These are phyloP conservation scores for Apiotrichum gamsii DNA, from an alignment of 1,284 basidiomycete species.

Conservation along the genomic window DNA sequence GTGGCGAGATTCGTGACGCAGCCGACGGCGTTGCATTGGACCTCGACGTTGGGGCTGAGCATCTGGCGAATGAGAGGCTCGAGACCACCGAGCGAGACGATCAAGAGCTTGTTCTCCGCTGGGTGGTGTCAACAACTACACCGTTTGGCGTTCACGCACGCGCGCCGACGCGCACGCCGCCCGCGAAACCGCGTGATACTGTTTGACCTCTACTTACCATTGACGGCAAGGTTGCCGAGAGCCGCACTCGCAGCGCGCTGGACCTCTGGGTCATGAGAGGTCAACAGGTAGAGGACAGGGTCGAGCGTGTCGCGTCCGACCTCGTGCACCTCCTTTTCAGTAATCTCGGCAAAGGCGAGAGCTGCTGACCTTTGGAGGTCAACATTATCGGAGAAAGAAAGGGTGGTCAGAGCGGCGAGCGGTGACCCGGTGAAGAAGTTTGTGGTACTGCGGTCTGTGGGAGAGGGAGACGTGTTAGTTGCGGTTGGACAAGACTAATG, in stretches of 20 bases:
- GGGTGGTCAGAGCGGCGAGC: conserved; percentile 85
- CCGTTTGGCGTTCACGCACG: too few relatives aligned
- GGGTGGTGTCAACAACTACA: too few relatives aligned
- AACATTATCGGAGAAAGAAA: conserved; percentile 99
- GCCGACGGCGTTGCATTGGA: conserved; percentile 99
- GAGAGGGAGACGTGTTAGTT: background rate
- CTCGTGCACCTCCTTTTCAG: conserved; percentile 97
- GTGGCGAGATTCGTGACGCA: conserved; percentile 99
- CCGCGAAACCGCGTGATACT: background rate
- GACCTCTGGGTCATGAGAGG: conserved; percentile 97
- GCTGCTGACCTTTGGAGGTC: conserved; percentile 97
- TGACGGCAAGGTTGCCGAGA: conserved; percentile 96
- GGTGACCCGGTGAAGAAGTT: conserved; percentile 94
- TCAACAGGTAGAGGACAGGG: conserved; percentile 94
- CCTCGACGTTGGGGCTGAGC: conserved; percentile 98
- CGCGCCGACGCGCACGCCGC: background rate
- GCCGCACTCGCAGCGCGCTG: conserved; percentile 97
- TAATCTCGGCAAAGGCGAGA: conserved; percentile 98
- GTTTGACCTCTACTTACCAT: conserved; percentile 65
- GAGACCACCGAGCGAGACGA: conserved; percentile 94
- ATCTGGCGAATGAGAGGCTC: conserved; percentile 98
- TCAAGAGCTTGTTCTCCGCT: conserved; percentile 99
- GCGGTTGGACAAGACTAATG: background rate
- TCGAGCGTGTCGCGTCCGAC: conserved; percentile 97
- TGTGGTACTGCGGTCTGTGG: conserved; percentile 84